Evolutionary conservation across 1,139 yeast genomes (phyloP).

Genomic region (Ogataea hybrid): DNA sequence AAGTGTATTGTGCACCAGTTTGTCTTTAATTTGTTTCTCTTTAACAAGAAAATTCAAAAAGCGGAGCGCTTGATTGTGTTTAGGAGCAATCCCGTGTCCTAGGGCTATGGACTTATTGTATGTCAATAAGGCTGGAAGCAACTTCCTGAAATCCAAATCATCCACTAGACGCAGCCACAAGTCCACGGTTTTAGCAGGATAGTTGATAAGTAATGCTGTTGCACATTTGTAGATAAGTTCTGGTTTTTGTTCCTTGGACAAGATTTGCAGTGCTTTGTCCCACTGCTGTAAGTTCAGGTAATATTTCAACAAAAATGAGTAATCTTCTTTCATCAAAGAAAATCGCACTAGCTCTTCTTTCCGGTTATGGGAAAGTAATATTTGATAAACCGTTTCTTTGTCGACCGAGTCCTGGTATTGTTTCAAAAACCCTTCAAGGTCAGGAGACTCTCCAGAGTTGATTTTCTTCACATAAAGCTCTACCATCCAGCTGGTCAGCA

Average conservation of each 20-base stretch:
- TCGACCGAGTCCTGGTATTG: slow-evolving; percentile 53
- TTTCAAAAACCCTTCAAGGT: slow-evolving; percentile 52
- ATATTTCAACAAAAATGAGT: slow-evolving; percentile 63
- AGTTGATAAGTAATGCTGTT: slow-evolving; percentile 62
- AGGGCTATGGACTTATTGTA: slow-evolving; percentile 51
- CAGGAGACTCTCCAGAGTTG: slow-evolving; percentile 34
- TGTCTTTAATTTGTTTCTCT: slow-evolving; percentile 46
- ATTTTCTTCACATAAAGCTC: slow-evolving; percentile 58
- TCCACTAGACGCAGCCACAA: slow-evolving; percentile 67
- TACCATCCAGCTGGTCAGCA: slow-evolving; percentile 82
- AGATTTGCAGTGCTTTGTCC: slow-evolving; percentile 64
- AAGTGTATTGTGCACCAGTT: slow-evolving; percentile 66
- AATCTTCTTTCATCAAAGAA: slow-evolving; percentile 70
- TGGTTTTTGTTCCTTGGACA: slow-evolving; percentile 47
- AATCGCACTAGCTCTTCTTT: slow-evolving; percentile 61
- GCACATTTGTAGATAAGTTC: slow-evolving; percentile 63
- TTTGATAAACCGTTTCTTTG: slow-evolving; percentile 65
- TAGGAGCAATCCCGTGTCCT: slow-evolving; percentile 30
- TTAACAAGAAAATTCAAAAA: slow-evolving; percentile 62
- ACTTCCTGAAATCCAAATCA: slow-evolving; percentile 49
- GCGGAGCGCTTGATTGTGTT: slow-evolving; percentile 61
- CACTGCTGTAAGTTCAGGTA: slow-evolving; percentile 71
- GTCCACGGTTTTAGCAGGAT: slow-evolving; percentile 69
- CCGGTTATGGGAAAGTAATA: slow-evolving; percentile 65
- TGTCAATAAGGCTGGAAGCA: slow-evolving; percentile 73